These are phyloP conservation scores for Phytophthora europaea DNA, from an alignment of 352 stramenopile genomes.

Conservation along the genomic window DNA sequence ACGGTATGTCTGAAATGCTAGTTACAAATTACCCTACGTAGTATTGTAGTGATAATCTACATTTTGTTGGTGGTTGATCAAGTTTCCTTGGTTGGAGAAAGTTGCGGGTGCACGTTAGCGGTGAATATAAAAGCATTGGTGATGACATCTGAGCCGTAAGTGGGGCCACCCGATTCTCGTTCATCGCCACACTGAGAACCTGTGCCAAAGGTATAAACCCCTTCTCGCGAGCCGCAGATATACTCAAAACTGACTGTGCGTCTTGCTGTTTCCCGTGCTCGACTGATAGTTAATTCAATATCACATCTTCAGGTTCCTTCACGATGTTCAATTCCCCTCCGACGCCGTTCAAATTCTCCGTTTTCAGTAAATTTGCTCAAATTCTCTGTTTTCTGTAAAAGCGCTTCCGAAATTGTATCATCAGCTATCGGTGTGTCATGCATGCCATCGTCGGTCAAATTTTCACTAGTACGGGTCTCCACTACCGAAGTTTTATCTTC, in stretches of 20 bases:
- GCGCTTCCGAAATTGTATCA: neutral
- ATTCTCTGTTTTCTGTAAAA: neutral
- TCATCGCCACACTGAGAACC: constrained; percentile 48
- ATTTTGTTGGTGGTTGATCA: too few species aligned
- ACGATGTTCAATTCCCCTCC: neutral
- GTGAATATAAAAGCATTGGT: too few species aligned
- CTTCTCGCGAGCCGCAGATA: constrained; percentile 12
- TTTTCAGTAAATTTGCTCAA: neutral
- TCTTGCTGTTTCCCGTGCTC: neutral
- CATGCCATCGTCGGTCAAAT: neutral
- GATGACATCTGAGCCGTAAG: too few species aligned
- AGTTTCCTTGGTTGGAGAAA: too few species aligned
- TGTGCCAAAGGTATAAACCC: constrained; percentile 54
- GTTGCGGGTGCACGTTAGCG: too few species aligned
- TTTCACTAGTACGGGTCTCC: neutral
- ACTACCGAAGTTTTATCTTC: neutral
- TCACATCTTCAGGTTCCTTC: neutral
- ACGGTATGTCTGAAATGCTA: too few species aligned
- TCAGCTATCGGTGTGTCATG: neutral
- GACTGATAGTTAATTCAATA: neutral
- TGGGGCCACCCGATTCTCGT: too few species aligned
- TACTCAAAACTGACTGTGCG: constrained; percentile 10
- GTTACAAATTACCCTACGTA: too few species aligned
- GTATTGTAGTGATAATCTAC: too few species aligned
- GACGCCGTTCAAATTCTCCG: neutral